Percentiles rank a stretch among this genome's conserved stretches.
These are phyloP conservation scores for Hypocrella siamensis DNA, from an alignment of 2,329 filamentous ascomycete species.

Conservation along the genomic window DNA sequence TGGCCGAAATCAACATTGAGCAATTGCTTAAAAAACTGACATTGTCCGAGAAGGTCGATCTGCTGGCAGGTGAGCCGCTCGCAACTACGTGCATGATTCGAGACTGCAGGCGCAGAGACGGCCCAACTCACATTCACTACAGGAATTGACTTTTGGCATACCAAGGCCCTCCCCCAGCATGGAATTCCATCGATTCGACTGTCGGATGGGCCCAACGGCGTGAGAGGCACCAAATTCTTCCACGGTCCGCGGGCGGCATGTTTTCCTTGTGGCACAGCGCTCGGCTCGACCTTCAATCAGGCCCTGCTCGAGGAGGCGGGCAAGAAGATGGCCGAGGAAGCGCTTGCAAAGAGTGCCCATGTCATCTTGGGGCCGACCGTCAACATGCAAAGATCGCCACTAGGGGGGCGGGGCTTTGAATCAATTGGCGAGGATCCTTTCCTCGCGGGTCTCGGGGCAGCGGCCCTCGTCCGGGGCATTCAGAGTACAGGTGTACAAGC, in stretches of 20 bases:
- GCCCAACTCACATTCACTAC: neutral
- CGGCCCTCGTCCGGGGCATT: constrained; percentile 36
- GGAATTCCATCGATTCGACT: constrained; percentile 49
- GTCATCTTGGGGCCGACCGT: constrained; percentile 45
- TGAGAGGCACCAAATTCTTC: constrained; percentile 53
- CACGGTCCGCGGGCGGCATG: constrained; percentile 44
- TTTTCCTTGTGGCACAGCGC: constrained; percentile 41
- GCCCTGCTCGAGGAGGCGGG: constrained; percentile 35
- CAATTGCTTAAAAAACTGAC: constrained; percentile 37
- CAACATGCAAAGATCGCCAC: constrained; percentile 45
- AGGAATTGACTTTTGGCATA: constrained; percentile 58
- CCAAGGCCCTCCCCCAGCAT: constrained; percentile 41
- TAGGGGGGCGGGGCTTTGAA: constrained; percentile 44
- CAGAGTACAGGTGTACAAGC: constrained; percentile 40
- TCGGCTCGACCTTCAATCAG: constrained; percentile 42
- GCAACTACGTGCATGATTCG: neutral
- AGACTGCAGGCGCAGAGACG: neutral
- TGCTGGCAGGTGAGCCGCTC: constrained; percentile 28
- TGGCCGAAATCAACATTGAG: constrained; percentile 39
- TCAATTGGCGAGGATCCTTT: constrained; percentile 43
- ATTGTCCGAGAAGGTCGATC: constrained; percentile 34
- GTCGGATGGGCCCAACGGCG: constrained; percentile 55
- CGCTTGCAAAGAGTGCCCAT: constrained; percentile 40
- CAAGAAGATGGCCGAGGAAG: constrained; percentile 34
- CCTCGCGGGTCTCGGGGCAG: constrained; percentile 37